Base-by-base conservation (phyloP, 306 rosid species). In the Rosa persica region DNA sequence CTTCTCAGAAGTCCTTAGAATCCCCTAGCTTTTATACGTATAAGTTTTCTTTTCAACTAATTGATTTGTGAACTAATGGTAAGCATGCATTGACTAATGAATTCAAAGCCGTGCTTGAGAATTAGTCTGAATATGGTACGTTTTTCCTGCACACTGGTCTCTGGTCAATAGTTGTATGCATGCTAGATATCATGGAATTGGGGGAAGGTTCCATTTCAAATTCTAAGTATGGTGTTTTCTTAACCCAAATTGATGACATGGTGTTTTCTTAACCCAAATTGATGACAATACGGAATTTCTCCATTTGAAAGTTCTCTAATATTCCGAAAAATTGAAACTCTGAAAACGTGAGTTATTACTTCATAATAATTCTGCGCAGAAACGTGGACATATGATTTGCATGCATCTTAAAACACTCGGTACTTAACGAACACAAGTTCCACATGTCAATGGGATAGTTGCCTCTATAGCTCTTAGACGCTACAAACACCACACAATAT, bases 51-150 rank as follows among this genome's bases (percentile, higher is more conserved):
- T 38, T 22, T 17, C 17, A 11, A 55, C 27, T 42, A 58, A 38
- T 42, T 16, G 11, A 3, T 23, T 47, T 9, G 8, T 36, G 48
- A 27, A 57, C 67, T 23, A 70, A 52, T 38, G 66, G 74, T 69
- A 65, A 68, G 40, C 80, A 42, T 66, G 67, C 42, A 38, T 13
- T 64, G 72, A 64, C 39, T 3, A 12, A n/a, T 30, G 73, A 47
- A 17, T 42, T 16, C 67, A 42, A 3, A n/a, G 39, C 13, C 7
- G 4, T 67, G 9, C 12, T 27, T 27, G 12, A 4, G 19, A 8
- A 57, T 11, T 43, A 42, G 61, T 57, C n/a, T 40, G 34, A 46
- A 2, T 12, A 22, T 46, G 8, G 46, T 43, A 30, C 36, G 46
- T 9, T 40, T 57, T 54, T 69, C 60, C 46, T 42, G 19, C n/a